Evolutionary conservation across 1,284 basidiomycete species (phyloP), one percentile per base, ranked within the genome.

Genomic region (Coriolopsis trogii): DNA sequence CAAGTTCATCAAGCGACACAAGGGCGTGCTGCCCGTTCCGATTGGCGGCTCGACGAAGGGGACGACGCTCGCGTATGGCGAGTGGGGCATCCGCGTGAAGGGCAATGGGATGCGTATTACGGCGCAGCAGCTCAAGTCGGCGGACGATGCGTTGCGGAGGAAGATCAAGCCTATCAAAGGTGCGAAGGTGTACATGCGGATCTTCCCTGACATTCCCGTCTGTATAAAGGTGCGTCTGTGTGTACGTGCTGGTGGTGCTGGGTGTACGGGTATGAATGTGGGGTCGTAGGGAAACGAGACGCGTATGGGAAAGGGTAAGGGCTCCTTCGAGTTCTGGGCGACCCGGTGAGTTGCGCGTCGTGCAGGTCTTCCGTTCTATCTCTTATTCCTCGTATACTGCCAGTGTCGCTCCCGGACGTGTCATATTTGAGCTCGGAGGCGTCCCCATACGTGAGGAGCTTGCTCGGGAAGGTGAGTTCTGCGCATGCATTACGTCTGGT

Each of bases 231-330:
- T 90, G 55, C 44, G 76, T 66, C 13, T n/a, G n/a, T n/a, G n/a
- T n/a, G n/a, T n/a, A n/a, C n/a, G n/a, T n/a, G n/a, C n/a, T n/a
- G n/a, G n/a, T n/a, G n/a, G n/a, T n/a, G n/a, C n/a, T n/a, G n/a
- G n/a, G n/a, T n/a, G n/a, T n/a, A n/a, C n/a, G n/a, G n/a, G n/a
- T n/a, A n/a, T n/a, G n/a, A n/a, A n/a, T n/a, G n/a, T n/a, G n/a
- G n/a, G n/a, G 33, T 16, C 15, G 20, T 50, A 93, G 90, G 96
- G 96, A 48, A 98, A 98, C 66, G 96, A 99, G 72, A 97, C 95
- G 6, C 91, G 97, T 83, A 99, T 99, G 97, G 96, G 96, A 40
- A 98, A 98, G 73, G 97, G 97, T 53, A 99, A 99, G 72, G 97
- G 97, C 41, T 84, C 90, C 0, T 99, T 98, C 65, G 96, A 98